A percentile compares a stretch with the other conserved stretches of the same genome.
Conservation (phyloP, 2,329 filamentous ascomycete genomes). For the Sclerotinia trifoliorum region DNA sequence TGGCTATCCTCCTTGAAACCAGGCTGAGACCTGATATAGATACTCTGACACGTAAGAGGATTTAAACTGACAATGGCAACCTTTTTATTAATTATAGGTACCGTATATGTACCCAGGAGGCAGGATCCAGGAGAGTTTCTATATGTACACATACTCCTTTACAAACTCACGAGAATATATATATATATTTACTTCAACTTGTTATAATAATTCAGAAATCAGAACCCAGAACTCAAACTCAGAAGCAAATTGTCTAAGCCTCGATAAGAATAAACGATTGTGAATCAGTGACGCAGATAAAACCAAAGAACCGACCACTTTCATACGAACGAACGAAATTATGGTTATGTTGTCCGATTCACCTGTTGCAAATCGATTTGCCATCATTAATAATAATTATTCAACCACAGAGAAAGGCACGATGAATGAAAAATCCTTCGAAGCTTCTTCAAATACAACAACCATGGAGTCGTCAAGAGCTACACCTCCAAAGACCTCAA, state of each 20-base stretch:
- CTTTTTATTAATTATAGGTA: background rate
- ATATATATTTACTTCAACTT: background rate
- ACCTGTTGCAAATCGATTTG: background rate
- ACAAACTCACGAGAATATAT: background rate
- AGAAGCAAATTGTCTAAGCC: slow-evolving; percentile 4
- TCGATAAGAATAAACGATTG: slow-evolving; percentile 1
- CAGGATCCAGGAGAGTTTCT: background rate
- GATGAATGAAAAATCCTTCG: background rate
- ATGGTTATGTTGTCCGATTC: slow-evolving; percentile 21
- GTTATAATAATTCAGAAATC: background rate
- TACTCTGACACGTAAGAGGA: slow-evolving; percentile 11
- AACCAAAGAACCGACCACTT: background rate
- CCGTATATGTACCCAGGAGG: background rate
- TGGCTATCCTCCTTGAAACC: slow-evolving; percentile 8
- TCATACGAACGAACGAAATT: slow-evolving; percentile 11
- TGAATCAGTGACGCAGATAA: slow-evolving; percentile 9
- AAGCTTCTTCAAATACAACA: background rate
- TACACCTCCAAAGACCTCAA: slow-evolving; percentile 22
- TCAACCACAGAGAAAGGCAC: background rate
- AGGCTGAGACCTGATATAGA: slow-evolving; percentile 3
- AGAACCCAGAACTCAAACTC: no score
- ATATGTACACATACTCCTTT: background rate
- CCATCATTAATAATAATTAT: background rate
- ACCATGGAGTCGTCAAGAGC: slow-evolving; percentile 9
- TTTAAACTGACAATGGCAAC: background rate